A percentile compares a stretch with the other conserved stretches of the same genome.
phyloP scores from a whole-genome alignment of 768 basidiomycete species.

The Russula vinacea region DNA sequence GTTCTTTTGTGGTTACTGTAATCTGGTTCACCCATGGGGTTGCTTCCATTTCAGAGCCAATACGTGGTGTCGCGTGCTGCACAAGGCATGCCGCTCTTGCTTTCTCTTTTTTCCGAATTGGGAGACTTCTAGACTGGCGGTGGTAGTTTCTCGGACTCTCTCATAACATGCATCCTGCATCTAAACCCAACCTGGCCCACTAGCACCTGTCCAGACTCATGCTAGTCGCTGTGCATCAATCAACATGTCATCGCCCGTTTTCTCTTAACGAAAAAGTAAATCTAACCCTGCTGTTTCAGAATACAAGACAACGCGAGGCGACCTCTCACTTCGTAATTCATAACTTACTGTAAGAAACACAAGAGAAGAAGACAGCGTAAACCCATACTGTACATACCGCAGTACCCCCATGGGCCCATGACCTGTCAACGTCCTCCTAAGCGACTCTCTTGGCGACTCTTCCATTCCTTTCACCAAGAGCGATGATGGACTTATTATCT shows the following conservation, averaged over 20 bases:
- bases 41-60: background rate
- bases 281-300: background rate
- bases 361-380: background rate
- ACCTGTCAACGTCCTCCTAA: background rate
- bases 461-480: background rate
- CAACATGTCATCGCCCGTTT: background rate
- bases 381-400: background rate
- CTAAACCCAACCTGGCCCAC: background rate
- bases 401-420: no score
- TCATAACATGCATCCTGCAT: background rate
- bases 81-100: background rate
- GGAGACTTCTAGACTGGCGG: background rate
- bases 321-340: background rate
- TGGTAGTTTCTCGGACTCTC: background rate
- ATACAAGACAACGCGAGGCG: background rate
- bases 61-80: background rate
- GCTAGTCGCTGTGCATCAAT: no score
- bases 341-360: background rate
- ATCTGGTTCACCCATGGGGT: no score
- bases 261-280: background rate
- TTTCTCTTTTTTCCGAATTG: background rate
- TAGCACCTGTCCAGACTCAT: no score
- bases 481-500: background rate
- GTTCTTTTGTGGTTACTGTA: no score
- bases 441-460: background rate